These are phyloP conservation scores for Salvia rosmarinus DNA, from an alignment of 257 asterid species.

Conservation along the genomic window DNA sequence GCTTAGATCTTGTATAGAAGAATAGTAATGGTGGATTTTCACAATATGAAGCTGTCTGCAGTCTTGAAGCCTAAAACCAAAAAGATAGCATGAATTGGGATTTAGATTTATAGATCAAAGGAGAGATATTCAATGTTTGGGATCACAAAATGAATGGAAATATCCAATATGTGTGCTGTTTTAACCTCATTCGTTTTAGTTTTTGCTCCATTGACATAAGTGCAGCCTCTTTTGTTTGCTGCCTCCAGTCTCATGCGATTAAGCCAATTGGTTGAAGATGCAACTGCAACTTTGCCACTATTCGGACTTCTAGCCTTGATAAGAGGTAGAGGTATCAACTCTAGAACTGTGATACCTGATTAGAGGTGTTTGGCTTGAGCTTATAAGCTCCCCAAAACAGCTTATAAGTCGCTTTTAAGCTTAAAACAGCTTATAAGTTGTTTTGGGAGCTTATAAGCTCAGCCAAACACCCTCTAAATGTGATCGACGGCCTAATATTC, in stretches of 20 bases:
- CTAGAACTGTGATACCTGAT: no score
- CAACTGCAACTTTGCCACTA: neutral
- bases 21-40: constrained; percentile 4
- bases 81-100: neutral
- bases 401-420: no score
- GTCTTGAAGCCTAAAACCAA: neutral
- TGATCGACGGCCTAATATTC: no score
- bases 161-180: no score
- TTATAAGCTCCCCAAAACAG: no score
- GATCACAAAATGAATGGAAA: neutral
- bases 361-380: no score
- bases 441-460: no score
- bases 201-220: neutral
- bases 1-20: neutral
- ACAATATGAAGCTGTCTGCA: neutral
- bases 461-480: no score
- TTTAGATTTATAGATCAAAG: neutral
- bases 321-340: neutral
- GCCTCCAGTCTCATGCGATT: neutral
- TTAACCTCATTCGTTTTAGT: no score
- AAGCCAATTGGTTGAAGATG: neutral
- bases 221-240: neutral
- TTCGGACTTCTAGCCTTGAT: neutral
- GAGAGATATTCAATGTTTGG: no score
- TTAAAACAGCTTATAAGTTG: no score